Conservation (phyloP, 352 stramenopile genomes). For the Phytophthora citrophthora region DNA sequence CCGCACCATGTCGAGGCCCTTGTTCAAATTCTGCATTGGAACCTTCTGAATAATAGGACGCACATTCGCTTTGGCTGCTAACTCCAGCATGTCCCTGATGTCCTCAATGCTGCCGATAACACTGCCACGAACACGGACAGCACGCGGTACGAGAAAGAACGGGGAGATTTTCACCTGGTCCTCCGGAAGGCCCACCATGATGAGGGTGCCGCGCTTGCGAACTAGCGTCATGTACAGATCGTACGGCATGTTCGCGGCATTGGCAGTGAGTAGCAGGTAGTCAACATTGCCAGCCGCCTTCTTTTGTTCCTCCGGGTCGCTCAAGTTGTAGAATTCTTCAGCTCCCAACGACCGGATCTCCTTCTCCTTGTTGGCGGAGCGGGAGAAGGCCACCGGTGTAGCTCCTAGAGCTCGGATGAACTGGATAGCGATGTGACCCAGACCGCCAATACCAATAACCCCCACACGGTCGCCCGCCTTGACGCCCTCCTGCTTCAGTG, state of each 20-base stretch:
- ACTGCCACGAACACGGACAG: no score
- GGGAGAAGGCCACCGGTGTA: constrained; percentile 15
- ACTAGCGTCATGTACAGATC: constrained; percentile 61
- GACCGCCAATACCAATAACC: constrained; percentile 53
- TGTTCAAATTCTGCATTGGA: constrained; percentile 41
- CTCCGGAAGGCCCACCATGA: constrained; percentile 61
- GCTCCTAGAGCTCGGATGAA: constrained; percentile 42
- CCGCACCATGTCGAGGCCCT: constrained; percentile 11
- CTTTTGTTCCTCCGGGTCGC: constrained; percentile 20
- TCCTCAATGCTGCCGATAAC: no score
- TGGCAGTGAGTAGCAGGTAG: constrained; percentile 76
- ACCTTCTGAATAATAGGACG: constrained; percentile 49
- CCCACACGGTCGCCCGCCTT: constrained; percentile 23
- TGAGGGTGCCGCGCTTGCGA: constrained; percentile 37
- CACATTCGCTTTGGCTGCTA: constrained; percentile 73
- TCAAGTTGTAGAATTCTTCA: constrained; percentile 33
- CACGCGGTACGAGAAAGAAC: no score
- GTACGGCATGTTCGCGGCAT: constrained; percentile 55
- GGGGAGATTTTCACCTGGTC: constrained; percentile 43
- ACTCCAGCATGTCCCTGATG: constrained; percentile 60
- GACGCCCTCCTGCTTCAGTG: constrained; percentile 21
- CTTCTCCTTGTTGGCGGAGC: constrained; percentile 17
- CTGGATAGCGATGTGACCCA: constrained; percentile 50
- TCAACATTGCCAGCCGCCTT: constrained; percentile 42
- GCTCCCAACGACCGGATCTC: constrained; percentile 18